These are phyloP conservation scores for Cryptococcus sp. DNA, from an alignment of 1,284 basidiomycete species.

Conservation along the genomic window DNA sequence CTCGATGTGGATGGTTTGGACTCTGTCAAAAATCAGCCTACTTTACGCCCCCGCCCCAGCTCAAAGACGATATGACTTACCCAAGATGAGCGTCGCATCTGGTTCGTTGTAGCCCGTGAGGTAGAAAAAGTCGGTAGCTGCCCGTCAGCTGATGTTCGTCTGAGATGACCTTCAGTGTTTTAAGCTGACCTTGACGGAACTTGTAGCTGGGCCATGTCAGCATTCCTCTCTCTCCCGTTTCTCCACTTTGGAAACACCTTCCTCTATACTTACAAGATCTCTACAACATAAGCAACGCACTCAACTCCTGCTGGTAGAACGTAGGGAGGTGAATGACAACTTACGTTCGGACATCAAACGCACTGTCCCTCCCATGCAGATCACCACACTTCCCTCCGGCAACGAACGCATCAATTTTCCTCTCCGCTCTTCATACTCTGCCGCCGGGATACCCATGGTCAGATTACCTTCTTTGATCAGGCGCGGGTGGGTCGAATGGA, in stretches of 20 bases:
- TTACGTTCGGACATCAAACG: conserved; percentile 82
- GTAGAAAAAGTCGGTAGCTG: conserved; percentile 85
- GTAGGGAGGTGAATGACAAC: conserved; percentile 39
- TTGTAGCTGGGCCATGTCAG: conserved; percentile 65
- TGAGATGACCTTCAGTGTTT: no score
- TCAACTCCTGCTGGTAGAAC: background rate
- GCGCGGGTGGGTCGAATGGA: conserved; percentile 70
- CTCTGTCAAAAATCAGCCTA: conserved; percentile 19
- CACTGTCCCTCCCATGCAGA: conserved; percentile 72
- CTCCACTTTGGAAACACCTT: conserved; percentile 27
- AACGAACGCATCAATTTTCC: conserved; percentile 67
- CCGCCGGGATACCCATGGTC: conserved; percentile 73
- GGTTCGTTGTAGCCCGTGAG: conserved; percentile 93
- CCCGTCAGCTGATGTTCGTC: no score
- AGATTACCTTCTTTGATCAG: conserved; percentile 65
- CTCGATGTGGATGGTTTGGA: conserved; percentile 53
- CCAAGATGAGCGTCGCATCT: conserved; percentile 77
- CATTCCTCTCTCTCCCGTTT: background rate
- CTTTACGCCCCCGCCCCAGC: no score
- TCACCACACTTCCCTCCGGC: conserved; percentile 69
- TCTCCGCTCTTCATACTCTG: conserved; percentile 79
- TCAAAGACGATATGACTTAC: conserved; percentile 53
- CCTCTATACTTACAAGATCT: conserved; percentile 53
- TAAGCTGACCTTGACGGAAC: conserved; percentile 67
- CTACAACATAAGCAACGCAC: conserved; percentile 23